phyloP scores from a whole-genome alignment of 176 grass and related monocot species.

The Canna indica region DNA sequence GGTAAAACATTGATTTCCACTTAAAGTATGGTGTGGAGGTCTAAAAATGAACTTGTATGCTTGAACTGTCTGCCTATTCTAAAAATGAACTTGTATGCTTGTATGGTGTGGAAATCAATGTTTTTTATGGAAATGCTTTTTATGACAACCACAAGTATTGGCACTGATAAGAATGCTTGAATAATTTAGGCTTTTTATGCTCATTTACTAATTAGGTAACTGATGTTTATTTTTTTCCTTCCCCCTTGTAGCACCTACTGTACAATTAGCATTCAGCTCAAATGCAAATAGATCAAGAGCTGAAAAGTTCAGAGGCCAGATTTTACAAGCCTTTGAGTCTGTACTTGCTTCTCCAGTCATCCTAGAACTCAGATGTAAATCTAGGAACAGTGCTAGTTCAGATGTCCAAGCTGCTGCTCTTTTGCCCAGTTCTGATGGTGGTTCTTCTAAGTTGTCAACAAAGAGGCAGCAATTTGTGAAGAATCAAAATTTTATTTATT shows the following conservation, averaged over 20 bases:
- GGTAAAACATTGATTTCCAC: background rate
- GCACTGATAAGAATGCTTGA: too few species aligned
- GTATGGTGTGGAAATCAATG: background rate
- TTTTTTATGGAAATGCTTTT: background rate
- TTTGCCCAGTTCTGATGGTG: constrained; percentile 28
- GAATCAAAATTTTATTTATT: constrained; percentile 49
- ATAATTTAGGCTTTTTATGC: too few species aligned
- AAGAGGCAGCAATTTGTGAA: constrained; percentile 37
- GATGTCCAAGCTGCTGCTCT: constrained; percentile 25
- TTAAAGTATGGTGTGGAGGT: background rate
- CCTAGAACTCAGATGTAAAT: constrained; percentile 86
- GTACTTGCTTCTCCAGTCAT: constrained; percentile 75
- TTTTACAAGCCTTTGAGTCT: constrained; percentile 85
- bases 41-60: background rate
- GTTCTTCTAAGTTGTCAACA: constrained; percentile 36
- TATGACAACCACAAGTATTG: too few species aligned
- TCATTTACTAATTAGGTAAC: background rate
- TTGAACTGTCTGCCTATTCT: background rate
- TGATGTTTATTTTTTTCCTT: background rate
- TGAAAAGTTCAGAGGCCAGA: constrained; percentile 74
- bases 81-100: too few species aligned
- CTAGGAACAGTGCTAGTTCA: constrained; percentile 24
- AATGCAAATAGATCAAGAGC: constrained; percentile 67
- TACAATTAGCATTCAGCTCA: constrained; percentile 61
- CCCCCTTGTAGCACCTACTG: constrained; percentile 56